A percentile compares a stretch with the other conserved stretches of the same genome.
These are phyloP conservation scores for Volvox africanus DNA, from an alignment of 139 green algal genomes.

Conservation along the genomic window DNA sequence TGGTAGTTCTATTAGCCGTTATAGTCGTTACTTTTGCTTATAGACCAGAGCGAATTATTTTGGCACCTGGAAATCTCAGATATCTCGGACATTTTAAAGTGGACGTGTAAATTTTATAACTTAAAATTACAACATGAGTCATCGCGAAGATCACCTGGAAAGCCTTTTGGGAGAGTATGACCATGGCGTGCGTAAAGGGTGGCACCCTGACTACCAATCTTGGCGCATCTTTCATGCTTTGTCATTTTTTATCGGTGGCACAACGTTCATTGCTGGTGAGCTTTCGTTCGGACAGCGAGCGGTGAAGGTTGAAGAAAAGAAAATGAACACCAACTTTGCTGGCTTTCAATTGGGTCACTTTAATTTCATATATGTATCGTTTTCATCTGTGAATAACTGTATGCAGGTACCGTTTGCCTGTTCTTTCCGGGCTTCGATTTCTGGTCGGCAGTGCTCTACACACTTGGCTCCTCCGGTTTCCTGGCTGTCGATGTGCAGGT, in stretches of 20 bases:
- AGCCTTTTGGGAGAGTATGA: constrained; percentile 21
- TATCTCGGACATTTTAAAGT: too few species aligned
- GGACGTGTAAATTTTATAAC: neutral
- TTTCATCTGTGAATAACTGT: neutral
- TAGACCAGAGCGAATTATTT: too few species aligned
- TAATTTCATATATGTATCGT: neutral
- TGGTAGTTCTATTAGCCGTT: too few species aligned
- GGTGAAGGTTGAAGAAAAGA: neutral
- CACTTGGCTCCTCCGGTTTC: constrained; percentile 46
- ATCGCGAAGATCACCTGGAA: constrained; percentile 11
- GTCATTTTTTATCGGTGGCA: neutral
- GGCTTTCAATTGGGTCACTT: neutral
- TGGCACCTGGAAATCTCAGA: too few species aligned
- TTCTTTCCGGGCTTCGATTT: constrained; percentile 42
- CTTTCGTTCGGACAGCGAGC: neutral
- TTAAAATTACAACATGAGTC: neutral
- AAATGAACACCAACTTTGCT: neutral
- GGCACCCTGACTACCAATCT: neutral
- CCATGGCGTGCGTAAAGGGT: constrained; percentile 13
- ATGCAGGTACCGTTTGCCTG: constrained; percentile 32
- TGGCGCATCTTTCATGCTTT: constrained; percentile 26
- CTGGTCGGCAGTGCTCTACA: constrained; percentile 42
- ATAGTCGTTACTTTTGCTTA: too few species aligned
- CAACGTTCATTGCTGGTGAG: constrained; percentile 31
- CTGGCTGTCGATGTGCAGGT: constrained; percentile 44